Percentiles rank a stretch among this genome's conserved stretches.
Evolutionary conservation across 164 flowering plant species (phyloP).

Genomic region (Kalanchoe fedtschenkoi): DNA sequence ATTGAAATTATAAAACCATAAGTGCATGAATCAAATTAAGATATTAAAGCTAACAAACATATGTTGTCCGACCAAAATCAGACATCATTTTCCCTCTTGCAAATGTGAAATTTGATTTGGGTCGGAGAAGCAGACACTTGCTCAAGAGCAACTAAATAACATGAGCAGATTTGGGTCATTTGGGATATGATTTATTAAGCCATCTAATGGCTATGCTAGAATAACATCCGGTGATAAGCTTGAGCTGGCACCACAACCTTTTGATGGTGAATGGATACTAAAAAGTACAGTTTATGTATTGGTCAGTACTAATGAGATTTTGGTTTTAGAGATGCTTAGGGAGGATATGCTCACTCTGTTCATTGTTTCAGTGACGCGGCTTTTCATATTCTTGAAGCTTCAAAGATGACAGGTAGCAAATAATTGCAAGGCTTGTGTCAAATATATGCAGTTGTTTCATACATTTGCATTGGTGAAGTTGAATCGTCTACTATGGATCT

Average conservation of each 20-base stretch:
- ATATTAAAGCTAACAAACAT: too few relatives aligned
- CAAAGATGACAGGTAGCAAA: constrained; percentile 75
- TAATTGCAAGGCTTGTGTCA: constrained; percentile 84
- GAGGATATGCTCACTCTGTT: constrained; percentile 89
- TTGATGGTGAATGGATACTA: constrained; percentile 93
- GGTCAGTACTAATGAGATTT: too few relatives aligned
- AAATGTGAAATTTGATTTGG: too few relatives aligned
- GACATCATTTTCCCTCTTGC: too few relatives aligned
- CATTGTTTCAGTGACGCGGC: constrained; percentile 82
- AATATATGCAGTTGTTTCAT: constrained; percentile 84
- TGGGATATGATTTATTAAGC: constrained; percentile 30
- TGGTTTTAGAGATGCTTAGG: constrained; percentile 96
- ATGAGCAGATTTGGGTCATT: constrained; percentile 17
- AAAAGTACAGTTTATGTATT: constrained; percentile 72
- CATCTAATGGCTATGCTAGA: constrained; percentile 34
- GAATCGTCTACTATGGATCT: constrained; percentile 91
- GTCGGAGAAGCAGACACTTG: constrained; percentile 33
- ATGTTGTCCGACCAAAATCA: too few relatives aligned
- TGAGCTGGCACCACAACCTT: constrained; percentile 69
- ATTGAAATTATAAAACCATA: too few relatives aligned
- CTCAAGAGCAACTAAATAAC: constrained; percentile 43
- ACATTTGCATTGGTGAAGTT: constrained; percentile 81
- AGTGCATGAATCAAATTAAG: too few relatives aligned
- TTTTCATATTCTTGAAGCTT: constrained; percentile 82
- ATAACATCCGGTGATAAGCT: constrained; percentile 48